Conservation (phyloP, 179 eudicot genomes). For the Silene coronaria region DNA sequence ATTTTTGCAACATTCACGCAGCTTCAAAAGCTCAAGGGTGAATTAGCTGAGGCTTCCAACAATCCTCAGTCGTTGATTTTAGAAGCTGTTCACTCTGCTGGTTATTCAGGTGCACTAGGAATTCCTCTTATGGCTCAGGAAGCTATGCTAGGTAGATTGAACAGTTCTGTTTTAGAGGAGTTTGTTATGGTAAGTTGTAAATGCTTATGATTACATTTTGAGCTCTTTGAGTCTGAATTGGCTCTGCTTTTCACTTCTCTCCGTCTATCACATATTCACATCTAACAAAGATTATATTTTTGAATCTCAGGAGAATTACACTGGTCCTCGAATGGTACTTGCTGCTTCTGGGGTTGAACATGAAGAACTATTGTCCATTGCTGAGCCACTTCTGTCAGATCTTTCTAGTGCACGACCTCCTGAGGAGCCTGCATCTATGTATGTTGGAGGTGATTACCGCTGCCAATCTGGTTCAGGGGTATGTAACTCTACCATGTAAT, state of each 20-base stretch:
- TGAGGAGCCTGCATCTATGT: conserved; percentile 54
- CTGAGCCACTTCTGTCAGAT: conserved; percentile 83
- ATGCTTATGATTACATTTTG: background rate
- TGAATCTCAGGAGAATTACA: conserved; percentile 61
- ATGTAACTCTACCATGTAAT: conserved; percentile 20
- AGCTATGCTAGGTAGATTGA: conserved; percentile 48
- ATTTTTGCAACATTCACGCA: conserved; percentile 25
- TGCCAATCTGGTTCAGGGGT: conserved; percentile 74
- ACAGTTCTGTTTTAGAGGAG: conserved; percentile 59
- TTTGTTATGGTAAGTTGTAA: conserved; percentile 70
- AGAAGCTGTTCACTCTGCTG: conserved; percentile 90
- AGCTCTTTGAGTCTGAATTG: background rate
- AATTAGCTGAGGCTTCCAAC: conserved; percentile 63
- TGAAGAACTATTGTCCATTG: conserved; percentile 63
- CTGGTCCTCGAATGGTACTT: conserved; percentile 89
- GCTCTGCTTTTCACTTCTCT: background rate
- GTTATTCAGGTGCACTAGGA: conserved; percentile 71
- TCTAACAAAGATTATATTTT: conserved; percentile 11
- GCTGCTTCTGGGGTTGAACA: conserved; percentile 94
- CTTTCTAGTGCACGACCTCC: conserved; percentile 43
- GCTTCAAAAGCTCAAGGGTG: conserved; percentile 66
- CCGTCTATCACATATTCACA: background rate
- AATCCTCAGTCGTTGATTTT: conserved; percentile 70
- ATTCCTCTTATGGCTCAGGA: conserved; percentile 79
- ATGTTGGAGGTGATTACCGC: conserved; percentile 84